These are phyloP conservation scores for Epichloe festucae DNA, from an alignment of 2,329 filamentous ascomycete genomes.

Conservation along the genomic window DNA sequence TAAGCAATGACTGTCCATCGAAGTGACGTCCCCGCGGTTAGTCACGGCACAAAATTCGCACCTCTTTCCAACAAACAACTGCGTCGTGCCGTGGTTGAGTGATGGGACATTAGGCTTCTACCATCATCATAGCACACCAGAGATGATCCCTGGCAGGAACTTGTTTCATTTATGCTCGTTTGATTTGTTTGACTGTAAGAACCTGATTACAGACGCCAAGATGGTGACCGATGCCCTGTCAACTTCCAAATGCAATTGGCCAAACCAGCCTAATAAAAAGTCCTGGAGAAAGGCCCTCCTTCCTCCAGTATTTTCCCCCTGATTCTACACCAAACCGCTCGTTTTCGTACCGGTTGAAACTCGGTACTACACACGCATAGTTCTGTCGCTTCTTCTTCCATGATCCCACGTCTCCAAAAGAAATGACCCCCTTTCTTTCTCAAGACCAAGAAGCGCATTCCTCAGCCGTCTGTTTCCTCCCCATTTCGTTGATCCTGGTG, in stretches of 20 bases:
- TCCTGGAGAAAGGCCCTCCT: slow-evolving; percentile 24
- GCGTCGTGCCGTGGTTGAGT: too few species aligned
- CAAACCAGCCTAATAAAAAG: slow-evolving; percentile 36
- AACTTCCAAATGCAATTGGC: slow-evolving; percentile 55
- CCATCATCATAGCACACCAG: slow-evolving; percentile 21
- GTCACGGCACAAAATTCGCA: too few species aligned
- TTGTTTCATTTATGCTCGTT: slow-evolving; percentile 25
- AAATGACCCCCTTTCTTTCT: background rate
- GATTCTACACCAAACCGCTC: slow-evolving; percentile 27
- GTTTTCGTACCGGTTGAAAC: slow-evolving; percentile 3
- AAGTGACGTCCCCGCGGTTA: too few species aligned
- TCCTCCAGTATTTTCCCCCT: slow-evolving; percentile 13
- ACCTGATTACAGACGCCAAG: slow-evolving; percentile 55
- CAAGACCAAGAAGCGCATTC: background rate
- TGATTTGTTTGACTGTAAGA: slow-evolving; percentile 46
- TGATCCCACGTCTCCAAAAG: background rate
- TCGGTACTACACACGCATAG: slow-evolving; percentile 3
- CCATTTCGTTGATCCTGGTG: background rate
- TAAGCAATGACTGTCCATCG: background rate
- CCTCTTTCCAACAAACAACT: too few species aligned
- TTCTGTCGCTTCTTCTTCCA: slow-evolving; percentile 4
- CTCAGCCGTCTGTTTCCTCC: background rate
- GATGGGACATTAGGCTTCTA: too few species aligned
- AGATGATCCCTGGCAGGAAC: slow-evolving; percentile 7
- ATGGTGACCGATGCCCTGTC: slow-evolving; percentile 47